Evolutionary conservation across 208 protist genomes (phyloP), one percentile per base, ranked within the genome.

Genomic region (Leishmania tropica): DNA sequence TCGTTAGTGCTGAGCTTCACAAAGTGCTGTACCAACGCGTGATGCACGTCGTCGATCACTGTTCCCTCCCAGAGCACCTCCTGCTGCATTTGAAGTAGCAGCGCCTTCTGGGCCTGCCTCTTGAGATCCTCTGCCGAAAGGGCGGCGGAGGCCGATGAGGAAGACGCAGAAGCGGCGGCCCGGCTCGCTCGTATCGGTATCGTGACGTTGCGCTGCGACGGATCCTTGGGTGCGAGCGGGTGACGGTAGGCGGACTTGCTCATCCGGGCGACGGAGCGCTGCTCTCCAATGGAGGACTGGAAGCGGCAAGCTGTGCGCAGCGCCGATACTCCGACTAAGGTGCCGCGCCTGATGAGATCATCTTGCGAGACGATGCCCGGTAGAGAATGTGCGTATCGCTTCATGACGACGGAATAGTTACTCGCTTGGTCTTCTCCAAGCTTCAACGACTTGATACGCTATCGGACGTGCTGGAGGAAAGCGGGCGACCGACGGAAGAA

Each of bases 21-120:
- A 89, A 98, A 96, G 75, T 96, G 95, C 82, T 96, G 87, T 1
- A 96, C 89, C 8, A 98, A 84, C 2, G 87, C 42, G 81, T 98
- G 89, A 75, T 88, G 79, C n/a, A 86, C 73, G 76, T 94, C 86
- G 80, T 93, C 85, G 53, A 98, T 89, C 6, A 98, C 92, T 4
- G 91, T 95, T 51, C 93, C 93, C 70, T 95, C 92, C 93, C 95
- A 98, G 42, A 98, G 90, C 7, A 98, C 88, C 56, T 96, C 91
- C 75, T 96, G 88, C 79, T 96, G 93, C 84, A 96, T 75, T 53
- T 95, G 90, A 2, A 88, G 80, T 5, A 96, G 83, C 15, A 96
- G 87, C 2, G 92, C 92, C 56, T 85, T 88, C 78, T 96, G 92
- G 37, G 93, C 95, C 42, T 83, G 78, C 71, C 88, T 92, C 85